Evolutionary conservation across 768 basidiomycete genomes (phyloP).

Genomic region (Dictyophora rubrovolvata): DNA sequence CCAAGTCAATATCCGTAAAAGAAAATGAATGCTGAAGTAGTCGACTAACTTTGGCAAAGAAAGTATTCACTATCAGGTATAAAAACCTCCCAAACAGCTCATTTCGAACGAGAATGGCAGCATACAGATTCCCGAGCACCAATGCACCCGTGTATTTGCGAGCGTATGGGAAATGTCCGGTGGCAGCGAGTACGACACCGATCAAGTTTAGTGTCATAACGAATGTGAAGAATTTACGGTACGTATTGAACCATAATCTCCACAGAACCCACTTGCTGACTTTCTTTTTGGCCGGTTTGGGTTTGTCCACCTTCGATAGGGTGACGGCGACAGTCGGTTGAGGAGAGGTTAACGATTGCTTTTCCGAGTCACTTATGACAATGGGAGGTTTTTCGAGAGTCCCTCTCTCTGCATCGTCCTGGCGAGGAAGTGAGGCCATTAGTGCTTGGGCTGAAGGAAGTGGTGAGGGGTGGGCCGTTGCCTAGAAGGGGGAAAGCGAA

Average conservation of each 20-base stretch:
- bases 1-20: neutral
- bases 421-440: conserved; percentile 5
- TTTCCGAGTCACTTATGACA: neutral
- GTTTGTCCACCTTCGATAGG: conserved; percentile 18
- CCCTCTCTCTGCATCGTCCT: conserved; percentile 8
- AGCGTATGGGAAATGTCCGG: conserved; percentile 61
- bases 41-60: conserved; percentile 57
- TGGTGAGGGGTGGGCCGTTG: neutral
- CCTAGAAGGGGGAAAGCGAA: conserved; percentile 1
- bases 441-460: neutral
- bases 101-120: conserved; percentile 69
- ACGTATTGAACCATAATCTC: conserved; percentile 71
- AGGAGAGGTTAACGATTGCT: neutral
- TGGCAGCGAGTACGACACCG: conserved; percentile 49
- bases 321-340: neutral
- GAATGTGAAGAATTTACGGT: conserved; percentile 67
- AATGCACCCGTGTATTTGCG: conserved; percentile 56
- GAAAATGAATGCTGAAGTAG: neutral
- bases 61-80: conserved; percentile 59
- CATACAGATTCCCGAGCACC: conserved; percentile 62
- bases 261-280: conserved; percentile 50
- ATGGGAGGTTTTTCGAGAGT: neutral
- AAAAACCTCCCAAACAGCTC: conserved; percentile 73
- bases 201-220: conserved; percentile 49
- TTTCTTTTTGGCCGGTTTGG: conserved; percentile 40